Base-by-base conservation (phyloP, 1,284 basidiomycete species). In the Marasmius tenuissimus region DNA sequence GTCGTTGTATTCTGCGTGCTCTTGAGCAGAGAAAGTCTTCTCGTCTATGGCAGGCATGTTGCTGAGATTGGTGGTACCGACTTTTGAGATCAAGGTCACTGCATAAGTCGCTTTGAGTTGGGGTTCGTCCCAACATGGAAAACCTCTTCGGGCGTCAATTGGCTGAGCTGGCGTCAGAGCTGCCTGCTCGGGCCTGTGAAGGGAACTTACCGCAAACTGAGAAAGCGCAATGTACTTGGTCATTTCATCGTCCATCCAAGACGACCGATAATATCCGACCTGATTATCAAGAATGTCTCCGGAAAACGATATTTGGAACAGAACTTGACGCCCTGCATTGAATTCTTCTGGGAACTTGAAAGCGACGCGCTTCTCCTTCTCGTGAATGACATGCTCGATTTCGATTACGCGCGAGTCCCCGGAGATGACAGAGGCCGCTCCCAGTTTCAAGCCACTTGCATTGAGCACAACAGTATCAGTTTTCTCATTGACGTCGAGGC, bases 41-140 rank as follows among this genome's bases (percentile, higher is more conserved):
- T 90, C 87, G 22, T 85, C 87, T 57, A 80, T 71, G 7, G 82
- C 85, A 50, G 91, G 83, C 94, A 97, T 97, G 79, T 98, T 98
- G 78, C 89, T 90, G 64, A 96, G 75, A 71, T 85, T 91, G 69
- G 89, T 86, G 0, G 90, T 92, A 69, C 86, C 82, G n/a, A 78
- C 80, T 64, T 89, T 88, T 38, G 94, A 94, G 67, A 99, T 86
- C 81, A 98, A 83, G 14, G 90, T 91, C 68, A 98, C 80, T 61
- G 81, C 72, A 75, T 92, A 97, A 2, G 89, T 95, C 6, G 96
- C 92, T 76, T 98, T 98, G 70, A 97, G 82, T 22, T 88, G 82
- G 27, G 97, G 97, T 74, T 98, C 96, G 73, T 98, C 97, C 93
- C 93, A 98, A 75, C 86, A 91, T 34, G 93, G 93, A 75, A 94